A percentile compares a stretch with the other conserved stretches of the same genome.
These are phyloP conservation scores for Lentinula guzmanii DNA, from an alignment of 768 basidiomycete genomes.

Conservation along the genomic window DNA sequence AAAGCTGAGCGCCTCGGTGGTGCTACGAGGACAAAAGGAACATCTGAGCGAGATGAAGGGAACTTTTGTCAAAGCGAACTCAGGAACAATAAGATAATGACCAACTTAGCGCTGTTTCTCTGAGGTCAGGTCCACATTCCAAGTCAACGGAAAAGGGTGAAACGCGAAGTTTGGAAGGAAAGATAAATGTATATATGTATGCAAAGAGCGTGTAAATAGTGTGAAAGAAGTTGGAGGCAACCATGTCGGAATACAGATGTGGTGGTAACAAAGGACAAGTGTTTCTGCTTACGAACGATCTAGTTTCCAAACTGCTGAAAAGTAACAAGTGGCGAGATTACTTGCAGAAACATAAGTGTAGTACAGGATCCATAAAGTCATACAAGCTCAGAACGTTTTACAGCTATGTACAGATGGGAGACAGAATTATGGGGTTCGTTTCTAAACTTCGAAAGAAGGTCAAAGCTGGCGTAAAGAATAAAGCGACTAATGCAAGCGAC, in stretches of 20 bases:
- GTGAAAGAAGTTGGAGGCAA: not conserved
- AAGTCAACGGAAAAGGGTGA: conserved; percentile 1
- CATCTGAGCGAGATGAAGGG: not conserved
- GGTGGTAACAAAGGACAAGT: not conserved
- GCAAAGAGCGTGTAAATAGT: conserved; percentile 5
- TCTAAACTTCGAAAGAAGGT: not conserved
- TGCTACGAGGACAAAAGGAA: not conserved
- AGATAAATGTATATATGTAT: conserved; percentile 1
- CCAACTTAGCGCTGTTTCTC: not conserved
- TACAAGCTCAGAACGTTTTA: not conserved
- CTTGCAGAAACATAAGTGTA: not conserved
- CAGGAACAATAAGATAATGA: not conserved
- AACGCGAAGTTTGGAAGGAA: not conserved
- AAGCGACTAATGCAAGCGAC: not conserved
- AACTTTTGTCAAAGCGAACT: not conserved
- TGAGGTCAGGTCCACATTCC: not conserved
- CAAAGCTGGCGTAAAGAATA: not conserved
- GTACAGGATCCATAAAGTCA: not conserved
- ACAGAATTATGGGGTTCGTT: not conserved
- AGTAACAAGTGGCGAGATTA: too few relatives aligned
- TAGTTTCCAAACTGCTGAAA: not conserved
- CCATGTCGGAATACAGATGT: not conserved
- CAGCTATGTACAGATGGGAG: not conserved
- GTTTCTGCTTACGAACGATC: too few relatives aligned
- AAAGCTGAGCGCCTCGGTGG: not conserved